Evolutionary conservation across 2,329 filamentous ascomycete species (phyloP).

Genomic region (Ceratocystis variospora): DNA sequence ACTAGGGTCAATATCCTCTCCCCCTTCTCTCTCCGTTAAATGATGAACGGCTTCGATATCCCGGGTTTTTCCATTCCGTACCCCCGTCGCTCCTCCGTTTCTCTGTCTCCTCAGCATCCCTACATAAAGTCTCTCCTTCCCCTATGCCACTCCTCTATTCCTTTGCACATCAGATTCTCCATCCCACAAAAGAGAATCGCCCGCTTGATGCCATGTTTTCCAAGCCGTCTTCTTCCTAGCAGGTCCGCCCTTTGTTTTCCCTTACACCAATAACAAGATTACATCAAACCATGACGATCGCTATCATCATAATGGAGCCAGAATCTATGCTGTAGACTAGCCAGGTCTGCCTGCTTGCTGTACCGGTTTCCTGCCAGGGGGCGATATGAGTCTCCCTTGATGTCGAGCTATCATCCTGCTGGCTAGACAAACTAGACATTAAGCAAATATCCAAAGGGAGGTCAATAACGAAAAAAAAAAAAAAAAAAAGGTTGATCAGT

Average conservation of each 20-base stretch:
- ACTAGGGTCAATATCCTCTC: neutral
- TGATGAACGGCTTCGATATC: neutral
- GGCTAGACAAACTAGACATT: neutral
- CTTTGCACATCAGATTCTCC: neutral
- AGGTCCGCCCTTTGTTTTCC: neutral
- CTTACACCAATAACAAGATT: neutral
- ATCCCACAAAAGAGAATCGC: neutral
- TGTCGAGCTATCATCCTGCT: neutral
- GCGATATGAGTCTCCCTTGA: neutral
- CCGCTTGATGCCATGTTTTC: neutral
- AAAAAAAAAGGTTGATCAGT: neutral
- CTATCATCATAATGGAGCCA: neutral
- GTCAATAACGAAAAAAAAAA: neutral
- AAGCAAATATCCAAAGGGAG: neutral
- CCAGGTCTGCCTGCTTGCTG: neutral
- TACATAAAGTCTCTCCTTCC: neutral
- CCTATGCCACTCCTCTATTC: neutral
- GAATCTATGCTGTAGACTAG: neutral
- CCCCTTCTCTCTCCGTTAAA: neutral
- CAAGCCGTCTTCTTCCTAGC: neutral
- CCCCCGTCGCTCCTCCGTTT: neutral
- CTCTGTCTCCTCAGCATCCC: neutral
- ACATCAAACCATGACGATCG: neutral
- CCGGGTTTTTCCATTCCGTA: neutral
- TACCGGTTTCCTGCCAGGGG: slow-evolving; percentile 5